These are phyloP conservation scores for Candida quercuum DNA, from an alignment of 805 yeast species.

Conservation along the genomic window DNA sequence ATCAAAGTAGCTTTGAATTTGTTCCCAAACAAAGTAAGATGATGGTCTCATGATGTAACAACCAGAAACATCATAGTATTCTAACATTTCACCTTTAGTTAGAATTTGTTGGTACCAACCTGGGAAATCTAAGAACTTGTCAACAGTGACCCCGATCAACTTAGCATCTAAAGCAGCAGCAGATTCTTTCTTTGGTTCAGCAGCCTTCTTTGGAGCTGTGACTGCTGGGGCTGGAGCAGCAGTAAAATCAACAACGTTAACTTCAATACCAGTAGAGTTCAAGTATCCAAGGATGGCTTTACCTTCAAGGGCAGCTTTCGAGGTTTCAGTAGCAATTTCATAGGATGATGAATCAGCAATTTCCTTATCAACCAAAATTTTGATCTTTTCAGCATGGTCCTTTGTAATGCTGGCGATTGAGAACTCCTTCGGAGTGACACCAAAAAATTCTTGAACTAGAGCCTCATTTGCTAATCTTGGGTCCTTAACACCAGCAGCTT, in stretches of 20 bases:
- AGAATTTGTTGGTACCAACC: conserved; percentile 97
- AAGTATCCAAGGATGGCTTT: conserved; percentile 41
- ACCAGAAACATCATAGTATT: conserved; percentile 97
- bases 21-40: conserved; percentile 92
- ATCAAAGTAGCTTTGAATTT: conserved; percentile 85
- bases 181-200: conserved; percentile 25
- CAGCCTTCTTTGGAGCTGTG: conserved; percentile 18
- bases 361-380: conserved; percentile 51
- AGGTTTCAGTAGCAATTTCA: conserved; percentile 44
- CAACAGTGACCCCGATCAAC: conserved; percentile 92
- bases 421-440: conserved; percentile 53
- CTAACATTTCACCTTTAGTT: conserved; percentile 97
- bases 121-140: conserved; percentile 87
- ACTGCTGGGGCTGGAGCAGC: conserved; percentile 35
- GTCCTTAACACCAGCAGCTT: conserved; percentile 67
- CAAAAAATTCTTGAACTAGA: conserved; percentile 59
- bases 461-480: conserved; percentile 87
- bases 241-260: conserved; percentile 49
- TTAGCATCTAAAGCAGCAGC: conserved; percentile 64
- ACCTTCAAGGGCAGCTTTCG: conserved; percentile 47
- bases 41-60: conserved; percentile 97
- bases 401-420: conserved; percentile 44
- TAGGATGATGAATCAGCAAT: conserved; percentile 32
- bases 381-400: conserved; percentile 51
- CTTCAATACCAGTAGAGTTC: conserved; percentile 45